Conservation (phyloP, 768 basidiomycete genomes). For the Lyophyllum decastes region DNA sequence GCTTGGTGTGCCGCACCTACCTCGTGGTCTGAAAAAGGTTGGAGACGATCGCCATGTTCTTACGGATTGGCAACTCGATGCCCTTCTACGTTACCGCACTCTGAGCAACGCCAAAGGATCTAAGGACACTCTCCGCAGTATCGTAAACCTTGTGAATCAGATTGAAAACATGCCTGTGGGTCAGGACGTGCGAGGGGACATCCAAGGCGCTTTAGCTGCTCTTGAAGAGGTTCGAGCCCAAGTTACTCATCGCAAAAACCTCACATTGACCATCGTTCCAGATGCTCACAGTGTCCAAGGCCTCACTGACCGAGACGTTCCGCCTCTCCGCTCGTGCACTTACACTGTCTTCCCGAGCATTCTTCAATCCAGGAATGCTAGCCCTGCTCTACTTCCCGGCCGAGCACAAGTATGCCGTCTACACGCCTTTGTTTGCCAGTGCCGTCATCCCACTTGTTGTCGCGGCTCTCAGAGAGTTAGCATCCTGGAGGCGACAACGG, state of each 20-base stretch:
- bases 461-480: constrained; percentile 71
- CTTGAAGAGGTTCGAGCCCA: constrained; percentile 66
- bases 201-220: constrained; percentile 67
- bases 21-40: constrained; percentile 39
- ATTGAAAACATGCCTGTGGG: constrained; percentile 94
- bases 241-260: not conserved
- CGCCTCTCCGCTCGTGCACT: constrained; percentile 63
- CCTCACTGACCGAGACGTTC: constrained; percentile 49
- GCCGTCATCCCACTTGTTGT: constrained; percentile 82
- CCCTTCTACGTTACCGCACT: constrained; percentile 69
- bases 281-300: constrained; percentile 38
- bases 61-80: constrained; percentile 81
- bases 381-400: constrained; percentile 96
- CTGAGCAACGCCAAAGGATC: constrained; percentile 68
- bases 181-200: constrained; percentile 70
- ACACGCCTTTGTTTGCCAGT: constrained; percentile 93
- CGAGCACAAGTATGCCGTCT: constrained; percentile 97
- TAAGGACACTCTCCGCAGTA: constrained; percentile 78
- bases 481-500: constrained; percentile 54
- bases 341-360: constrained; percentile 76
- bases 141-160: constrained; percentile 79
- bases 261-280: constrained; percentile 19
- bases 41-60: constrained; percentile 25
- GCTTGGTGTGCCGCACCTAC: constrained; percentile 76
- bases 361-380: constrained; percentile 97